Evolutionary conservation across 305 asterid genomes (phyloP), one percentile per base, ranked within the genome.

Genomic region (Ajuga reptans): DNA sequence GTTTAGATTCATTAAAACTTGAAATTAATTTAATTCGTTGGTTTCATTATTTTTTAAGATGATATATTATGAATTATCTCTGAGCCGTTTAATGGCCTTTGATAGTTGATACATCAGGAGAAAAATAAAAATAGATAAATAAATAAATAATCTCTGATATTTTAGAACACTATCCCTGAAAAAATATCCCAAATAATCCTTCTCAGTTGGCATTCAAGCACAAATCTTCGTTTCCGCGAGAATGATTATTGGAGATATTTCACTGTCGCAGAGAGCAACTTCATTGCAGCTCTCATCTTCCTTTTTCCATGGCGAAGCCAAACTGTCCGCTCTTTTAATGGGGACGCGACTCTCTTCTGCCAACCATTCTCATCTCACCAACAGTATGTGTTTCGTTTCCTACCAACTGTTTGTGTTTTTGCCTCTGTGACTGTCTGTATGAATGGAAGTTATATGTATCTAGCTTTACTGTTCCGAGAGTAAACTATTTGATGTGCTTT

Each of bases 241-340:
- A 64, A 79, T 79, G 84, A 72, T 61, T 45, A 33, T 14, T 53
- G 77, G 64, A 57, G 68, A 57, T 75, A 45, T 58, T 42, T 62
- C 78, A 10, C 17, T 49, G 50, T 66, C 75, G 16, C 68, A 18
- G 37, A 15, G 54, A 14, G 63, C 72, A 53, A 31, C 68, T 15
- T 50, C 70, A 10, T 60, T 64, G 18, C 72, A 72, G 4, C 71
- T 74, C 53, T 76, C 83, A 14, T 78, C 86, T 60, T 58, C 85
- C 60, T 52, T 63, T 29, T 21, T 75, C 75, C 67, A 77, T 54
- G 73, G 75, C 41, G 75, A 80, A 50, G 21, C 80, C 15, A 73
- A 56, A 17, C 47, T 66, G 7, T 71, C 79, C 50, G 52, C 78
- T 55, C 63, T 60, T 67, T 74, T 79, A 5, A 60, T 72, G 81